phyloP scores from a whole-genome alignment of 106 monocot species.

The Chionographis japonica region DNA sequence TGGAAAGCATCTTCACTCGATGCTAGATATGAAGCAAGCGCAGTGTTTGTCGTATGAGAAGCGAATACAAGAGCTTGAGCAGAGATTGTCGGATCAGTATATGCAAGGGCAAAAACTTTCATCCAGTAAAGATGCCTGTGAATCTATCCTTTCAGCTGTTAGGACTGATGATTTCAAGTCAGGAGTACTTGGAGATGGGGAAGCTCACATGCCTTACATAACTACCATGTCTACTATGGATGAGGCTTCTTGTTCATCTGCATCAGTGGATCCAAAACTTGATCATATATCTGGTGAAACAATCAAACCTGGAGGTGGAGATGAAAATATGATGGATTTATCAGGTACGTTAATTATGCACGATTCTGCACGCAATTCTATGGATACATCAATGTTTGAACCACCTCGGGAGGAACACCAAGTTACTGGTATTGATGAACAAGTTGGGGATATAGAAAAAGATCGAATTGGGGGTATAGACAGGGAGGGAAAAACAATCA shows the following conservation, averaged over 20 bases:
- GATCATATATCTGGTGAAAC: conserved; percentile 19
- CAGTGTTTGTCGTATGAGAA: conserved; percentile 74
- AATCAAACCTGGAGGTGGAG: conserved; percentile 53
- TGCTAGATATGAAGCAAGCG: conserved; percentile 56
- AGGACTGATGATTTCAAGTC: conserved; percentile 44
- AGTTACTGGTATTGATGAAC: conserved; percentile 18
- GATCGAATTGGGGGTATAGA: conserved; percentile 8
- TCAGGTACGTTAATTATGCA: conserved; percentile 32
- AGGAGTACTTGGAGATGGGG: conserved; percentile 41
- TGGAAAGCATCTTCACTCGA: conserved; percentile 61
- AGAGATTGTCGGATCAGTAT: conserved; percentile 66
- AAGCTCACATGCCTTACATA: conserved; percentile 33
- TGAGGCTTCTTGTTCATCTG: conserved; percentile 62
- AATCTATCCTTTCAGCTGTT: conserved; percentile 22
- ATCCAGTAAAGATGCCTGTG: conserved; percentile 27
- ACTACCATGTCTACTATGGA: conserved; percentile 71
- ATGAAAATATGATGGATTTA: conserved; percentile 93
- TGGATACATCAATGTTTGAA: conserved; percentile 80
- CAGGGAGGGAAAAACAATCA: conserved; percentile 25
- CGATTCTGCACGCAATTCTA: conserved; percentile 35
- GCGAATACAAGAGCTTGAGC: conserved; percentile 89
- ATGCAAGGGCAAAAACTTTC: conserved; percentile 41
- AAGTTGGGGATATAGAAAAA: conserved; percentile 10
- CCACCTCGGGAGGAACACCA: conserved; percentile 38
- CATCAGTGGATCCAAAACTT: conserved; percentile 33